Conservation (phyloP, 106 monocot species). For the Ottelia alismoides region DNA sequence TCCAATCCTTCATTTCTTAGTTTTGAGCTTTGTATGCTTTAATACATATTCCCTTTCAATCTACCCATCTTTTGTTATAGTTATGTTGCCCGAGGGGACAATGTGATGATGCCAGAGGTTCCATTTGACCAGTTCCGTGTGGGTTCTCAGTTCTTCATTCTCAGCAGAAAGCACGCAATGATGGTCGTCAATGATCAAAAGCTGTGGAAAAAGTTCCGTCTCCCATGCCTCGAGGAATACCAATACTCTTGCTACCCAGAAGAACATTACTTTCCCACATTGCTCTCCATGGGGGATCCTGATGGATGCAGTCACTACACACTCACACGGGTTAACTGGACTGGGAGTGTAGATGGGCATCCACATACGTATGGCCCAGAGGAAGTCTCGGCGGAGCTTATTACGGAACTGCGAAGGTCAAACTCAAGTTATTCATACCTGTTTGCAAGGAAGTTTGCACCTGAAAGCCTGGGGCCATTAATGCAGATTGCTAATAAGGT, state of each 20-base stretch:
- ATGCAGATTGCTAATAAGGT: constrained; percentile 47
- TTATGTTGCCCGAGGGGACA: constrained; percentile 63
- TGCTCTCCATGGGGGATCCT: constrained; percentile 71
- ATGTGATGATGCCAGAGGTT: constrained; percentile 81
- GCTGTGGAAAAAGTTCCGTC: constrained; percentile 75
- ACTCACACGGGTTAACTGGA: constrained; percentile 86
- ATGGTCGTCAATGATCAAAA: constrained; percentile 55
- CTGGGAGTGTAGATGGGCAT: constrained; percentile 65
- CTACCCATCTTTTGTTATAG: too few species aligned
- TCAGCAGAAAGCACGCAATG: constrained; percentile 55
- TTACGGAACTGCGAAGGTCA: constrained; percentile 48
- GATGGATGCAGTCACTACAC: constrained; percentile 52
- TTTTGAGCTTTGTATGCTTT: too few species aligned
- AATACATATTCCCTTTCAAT: too few species aligned
- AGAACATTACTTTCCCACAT: constrained; percentile 93
- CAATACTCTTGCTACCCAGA: constrained; percentile 79
- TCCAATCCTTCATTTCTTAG: too few species aligned
- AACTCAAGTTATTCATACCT: constrained; percentile 46
- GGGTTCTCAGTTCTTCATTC: constrained; percentile 88
- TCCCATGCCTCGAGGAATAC: constrained; percentile 49
- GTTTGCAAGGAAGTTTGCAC: constrained; percentile 76
- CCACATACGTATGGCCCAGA: constrained; percentile 46
- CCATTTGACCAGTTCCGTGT: constrained; percentile 59
- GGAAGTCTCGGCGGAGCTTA: constrained; percentile 41
- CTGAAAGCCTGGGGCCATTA: constrained; percentile 42